phyloP scores from a whole-genome alignment of 768 basidiomycete genomes.

The Mycena galericulata region DNA sequence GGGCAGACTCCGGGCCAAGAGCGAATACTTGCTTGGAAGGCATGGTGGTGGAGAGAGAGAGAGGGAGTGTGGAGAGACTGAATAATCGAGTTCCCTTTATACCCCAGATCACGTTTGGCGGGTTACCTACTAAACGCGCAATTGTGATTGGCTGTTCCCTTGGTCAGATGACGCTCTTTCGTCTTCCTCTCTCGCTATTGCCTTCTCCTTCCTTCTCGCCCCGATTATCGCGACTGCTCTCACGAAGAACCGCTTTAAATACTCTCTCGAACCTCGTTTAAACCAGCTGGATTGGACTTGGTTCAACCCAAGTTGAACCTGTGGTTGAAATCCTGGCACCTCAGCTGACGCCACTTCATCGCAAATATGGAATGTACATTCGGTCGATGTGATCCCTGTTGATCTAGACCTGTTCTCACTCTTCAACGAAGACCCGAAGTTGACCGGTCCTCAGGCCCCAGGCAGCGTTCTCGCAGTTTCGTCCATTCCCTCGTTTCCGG shows the following conservation, averaged over 20 bases:
- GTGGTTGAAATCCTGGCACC: too few species aligned
- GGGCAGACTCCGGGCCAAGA: slow-evolving; percentile 63
- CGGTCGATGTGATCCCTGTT: too few species aligned
- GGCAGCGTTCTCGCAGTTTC: too few species aligned
- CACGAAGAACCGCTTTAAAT: too few species aligned
- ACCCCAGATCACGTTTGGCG: slow-evolving; percentile 16
- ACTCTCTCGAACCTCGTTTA: too few species aligned
- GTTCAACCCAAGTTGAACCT: background rate
- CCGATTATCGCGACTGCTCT: background rate
- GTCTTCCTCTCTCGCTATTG: background rate
- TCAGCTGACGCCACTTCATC: too few species aligned
- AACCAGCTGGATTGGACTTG: background rate
- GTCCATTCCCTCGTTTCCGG: too few species aligned
- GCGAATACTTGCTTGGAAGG: slow-evolving; percentile 71
- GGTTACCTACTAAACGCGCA: background rate
- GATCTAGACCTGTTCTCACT: too few species aligned
- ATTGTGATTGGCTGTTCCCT: background rate
- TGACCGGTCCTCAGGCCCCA: too few species aligned
- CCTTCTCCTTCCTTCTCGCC: slow-evolving; percentile 14
- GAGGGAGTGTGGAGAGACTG: slow-evolving; percentile 6
- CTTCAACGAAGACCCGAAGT: too few species aligned
- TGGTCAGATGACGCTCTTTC: slow-evolving; percentile 14
- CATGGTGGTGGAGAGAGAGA: slow-evolving; percentile 56
- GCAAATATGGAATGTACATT: too few species aligned
- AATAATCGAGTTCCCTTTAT: background rate